Conservation (phyloP, 2,329 filamentous ascomycete genomes). For the Rhynchosporium graminicola region DNA sequence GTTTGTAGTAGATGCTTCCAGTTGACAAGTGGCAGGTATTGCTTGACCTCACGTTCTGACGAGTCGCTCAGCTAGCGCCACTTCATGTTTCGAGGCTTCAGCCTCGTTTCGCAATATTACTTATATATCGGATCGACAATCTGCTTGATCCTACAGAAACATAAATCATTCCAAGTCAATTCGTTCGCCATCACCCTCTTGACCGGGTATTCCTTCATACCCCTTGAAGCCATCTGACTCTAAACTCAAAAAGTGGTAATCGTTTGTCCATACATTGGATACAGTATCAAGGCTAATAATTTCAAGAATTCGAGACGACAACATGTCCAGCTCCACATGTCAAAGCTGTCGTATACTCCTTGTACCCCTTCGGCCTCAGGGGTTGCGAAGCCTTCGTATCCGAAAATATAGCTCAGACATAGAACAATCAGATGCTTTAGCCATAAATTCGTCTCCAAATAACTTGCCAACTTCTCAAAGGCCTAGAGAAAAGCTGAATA, state of each 20-base stretch:
- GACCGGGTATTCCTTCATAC: too few relatives aligned
- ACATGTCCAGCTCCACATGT: slow-evolving; percentile 29
- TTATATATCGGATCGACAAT: too few relatives aligned
- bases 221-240: too few relatives aligned
- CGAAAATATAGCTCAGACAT: slow-evolving; percentile 18
- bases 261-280: too few relatives aligned
- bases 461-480: too few relatives aligned
- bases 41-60: slow-evolving; percentile 20
- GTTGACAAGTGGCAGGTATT: slow-evolving; percentile 20
- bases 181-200: too few relatives aligned
- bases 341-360: slow-evolving; percentile 27
- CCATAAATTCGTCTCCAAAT: too few relatives aligned
- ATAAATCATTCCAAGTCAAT: too few relatives aligned
- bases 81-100: slow-evolving; percentile 7
- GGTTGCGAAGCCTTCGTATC: background rate
- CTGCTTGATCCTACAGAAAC: too few relatives aligned
- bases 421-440: background rate
- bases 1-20: slow-evolving; percentile 5
- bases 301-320: background rate
- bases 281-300: too few relatives aligned
- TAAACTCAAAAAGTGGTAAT: background rate
- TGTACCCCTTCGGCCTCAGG: slow-evolving; percentile 1
- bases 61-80: slow-evolving; percentile 12
- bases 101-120: background rate
- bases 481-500: slow-evolving; percentile 8